A percentile compares a stretch with the other conserved stretches of the same genome.
These are phyloP conservation scores for Candida dubliniensis DNA, from an alignment of 1,139 yeast genomes.

Conservation along the genomic window DNA sequence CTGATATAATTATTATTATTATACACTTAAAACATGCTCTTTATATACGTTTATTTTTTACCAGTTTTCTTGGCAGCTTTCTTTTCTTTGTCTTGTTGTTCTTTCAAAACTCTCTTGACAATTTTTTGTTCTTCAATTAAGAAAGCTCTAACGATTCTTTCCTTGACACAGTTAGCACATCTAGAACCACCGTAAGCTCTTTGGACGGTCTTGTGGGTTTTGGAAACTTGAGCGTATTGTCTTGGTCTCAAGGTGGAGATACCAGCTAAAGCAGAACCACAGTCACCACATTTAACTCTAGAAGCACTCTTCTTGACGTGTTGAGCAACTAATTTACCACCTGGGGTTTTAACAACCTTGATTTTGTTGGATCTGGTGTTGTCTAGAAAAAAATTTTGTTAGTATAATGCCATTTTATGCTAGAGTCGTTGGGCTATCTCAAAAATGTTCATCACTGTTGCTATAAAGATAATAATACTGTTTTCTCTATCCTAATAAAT, in stretches of 20 bases:
- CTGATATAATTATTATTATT: slow-evolving; percentile 11
- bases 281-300: slow-evolving; percentile 99
- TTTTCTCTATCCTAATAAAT: background rate
- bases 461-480: background rate
- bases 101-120: slow-evolving; percentile 98
- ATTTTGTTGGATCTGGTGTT: slow-evolving; percentile 99
- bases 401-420: slow-evolving; percentile 26
- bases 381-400: slow-evolving; percentile 52
- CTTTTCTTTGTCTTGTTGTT: slow-evolving; percentile 84
- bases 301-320: slow-evolving; percentile 94
- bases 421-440: background rate
- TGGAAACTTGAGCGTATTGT: slow-evolving; percentile 90
- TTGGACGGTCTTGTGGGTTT: slow-evolving; percentile 96
- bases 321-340: slow-evolving; percentile 97
- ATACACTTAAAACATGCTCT: slow-evolving; percentile 17
- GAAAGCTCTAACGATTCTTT: slow-evolving; percentile 98
- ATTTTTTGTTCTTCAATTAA: slow-evolving; percentile 99
- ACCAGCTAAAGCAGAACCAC: slow-evolving; percentile 92
- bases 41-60: slow-evolving; percentile 33
- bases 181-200: slow-evolving; percentile 99
- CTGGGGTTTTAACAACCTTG: slow-evolving; percentile 99
- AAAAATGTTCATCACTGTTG: background rate
- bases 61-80: slow-evolving; percentile 50
- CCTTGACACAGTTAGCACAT: slow-evolving; percentile 98
- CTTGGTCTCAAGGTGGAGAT: slow-evolving; percentile 95